Evolutionary conservation across 2,329 filamentous ascomycete genomes (phyloP), one percentile per base, ranked within the genome.

Genomic region (Aspergillus sp.): DNA sequence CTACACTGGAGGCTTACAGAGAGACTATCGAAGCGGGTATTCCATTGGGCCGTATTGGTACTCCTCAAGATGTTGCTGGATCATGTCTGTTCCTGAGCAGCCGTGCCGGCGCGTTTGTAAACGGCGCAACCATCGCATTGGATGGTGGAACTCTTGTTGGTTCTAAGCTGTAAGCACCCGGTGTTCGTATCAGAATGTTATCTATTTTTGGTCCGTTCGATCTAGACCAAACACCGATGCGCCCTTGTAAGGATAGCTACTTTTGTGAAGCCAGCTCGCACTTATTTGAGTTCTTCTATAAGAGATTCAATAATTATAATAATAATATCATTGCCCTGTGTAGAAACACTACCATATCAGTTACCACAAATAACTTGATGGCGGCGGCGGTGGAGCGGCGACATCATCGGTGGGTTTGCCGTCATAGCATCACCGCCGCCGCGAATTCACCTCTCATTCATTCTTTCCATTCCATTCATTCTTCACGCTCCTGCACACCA

Each of bases 11-110:
- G 27, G 70, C 73, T 46, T 77, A 71, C 47, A 68, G 70, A 44
- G 74, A 79, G 37, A 66, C 67, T 2, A 67, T 81, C 17, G 68
- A 74, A 39, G 69, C 66, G 0, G 76, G 81, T 3, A 82, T 85
- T 50, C 86, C 86, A 7, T 60, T 88, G 55, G 77, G 80, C 0
- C 71, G 86, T 27, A 85, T 88, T 57, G 86, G 86, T 0, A 77
- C 70, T 15, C 78, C 83, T 0, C 70, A 83, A 61, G 86, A 90
- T 64, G 82, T 87, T 3, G 85, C 84, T 0, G 85, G 85, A 0
- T 77, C 84, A 9, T 87, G 85, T 62, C 67, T 90, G 48, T 90
- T 85, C 67, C 65, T 90, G 61, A 75, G 77, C 35, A 85, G 83
- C 58, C 73, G 78, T 47, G 86, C 85, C 1, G 85, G 86, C 3